Evolutionary conservation across 805 yeast species (phyloP), one percentile per base, ranked within the genome.

Genomic region (Wickerhamiella lipophila): DNA sequence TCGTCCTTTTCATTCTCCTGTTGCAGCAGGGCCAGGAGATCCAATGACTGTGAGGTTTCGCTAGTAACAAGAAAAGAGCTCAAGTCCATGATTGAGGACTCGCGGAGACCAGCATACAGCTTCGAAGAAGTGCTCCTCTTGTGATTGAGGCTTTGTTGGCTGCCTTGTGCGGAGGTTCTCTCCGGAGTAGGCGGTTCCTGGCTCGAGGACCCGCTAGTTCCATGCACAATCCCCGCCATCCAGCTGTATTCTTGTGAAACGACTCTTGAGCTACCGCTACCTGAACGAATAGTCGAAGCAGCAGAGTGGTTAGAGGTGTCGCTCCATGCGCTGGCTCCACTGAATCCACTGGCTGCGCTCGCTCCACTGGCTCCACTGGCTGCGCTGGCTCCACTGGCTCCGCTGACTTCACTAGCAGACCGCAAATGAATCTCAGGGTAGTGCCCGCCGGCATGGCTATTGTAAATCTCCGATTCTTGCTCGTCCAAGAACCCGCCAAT

Each of bases 71-170:
- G 55, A 46, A 56, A 60, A 41, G 55, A 52, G 18, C 68, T 66
- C 26, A 64, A 55, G 21, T 61, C 56, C 32, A 57, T 55, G 21
- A 64, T 55, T 6, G 67, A 64, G 3, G 61, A 49, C 34, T 64
- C 67, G 8, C 68, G 55, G 48, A 64, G 49, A 25, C 60, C 63
- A 0, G 66, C 63, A 30, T 60, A 61, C 18, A 59, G 53, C 21
- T 56, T 51, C n/a, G 38, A 43, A 4, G 43, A 44, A 38, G 19
- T 22, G 25, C 21, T 35, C 19, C 6, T 35, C 49, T 7, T 35
- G 16, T 35, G 29, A 27, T 27, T 41, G 29, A 23, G 47, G 26
- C 49, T 21, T 25, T 26, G 39, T 13, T 29, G 42, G 26, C 50
- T 42, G 15, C 25, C 22, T 9, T 29, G 13, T 29, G 25, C 25